These are phyloP conservation scores for Tephrocybe sp. DNA, from an alignment of 768 basidiomycete species.

Conservation along the genomic window DNA sequence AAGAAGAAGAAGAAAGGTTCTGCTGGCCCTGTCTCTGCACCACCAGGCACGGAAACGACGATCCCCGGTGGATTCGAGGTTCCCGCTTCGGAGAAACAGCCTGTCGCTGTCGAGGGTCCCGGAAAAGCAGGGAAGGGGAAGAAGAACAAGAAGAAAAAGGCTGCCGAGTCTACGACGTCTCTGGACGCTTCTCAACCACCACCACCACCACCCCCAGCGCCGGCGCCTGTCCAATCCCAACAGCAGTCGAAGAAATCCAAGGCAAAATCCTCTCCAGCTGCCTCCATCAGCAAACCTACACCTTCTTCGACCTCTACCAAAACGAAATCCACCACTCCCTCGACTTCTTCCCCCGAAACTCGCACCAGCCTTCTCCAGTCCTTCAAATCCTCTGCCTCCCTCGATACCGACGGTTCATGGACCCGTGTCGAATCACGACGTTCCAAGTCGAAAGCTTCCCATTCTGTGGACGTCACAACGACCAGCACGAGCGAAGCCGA, in stretches of 20 bases:
- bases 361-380: constrained; percentile 15
- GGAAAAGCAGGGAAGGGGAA: constrained; percentile 4
- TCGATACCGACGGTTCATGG: constrained; percentile 64
- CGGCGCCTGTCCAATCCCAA: not conserved
- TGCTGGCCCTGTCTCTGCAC: not conserved
- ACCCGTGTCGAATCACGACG: constrained; percentile 62
- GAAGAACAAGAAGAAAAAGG: constrained; percentile 26
- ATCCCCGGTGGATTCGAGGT: constrained; percentile 6
- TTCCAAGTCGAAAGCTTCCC: constrained; percentile 13
- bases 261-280: constrained; percentile 20
- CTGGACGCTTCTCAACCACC: no score
- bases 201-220: no score
- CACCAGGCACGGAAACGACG: not conserved
- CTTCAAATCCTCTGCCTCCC: constrained; percentile 33
- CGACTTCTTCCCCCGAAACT: constrained; percentile 18
- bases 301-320: constrained; percentile 9
- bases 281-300: not conserved
- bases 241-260: constrained; percentile 23
- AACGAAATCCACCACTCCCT: constrained; percentile 31
- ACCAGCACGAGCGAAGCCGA: constrained; percentile 54
- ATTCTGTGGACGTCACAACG: constrained; percentile 36
- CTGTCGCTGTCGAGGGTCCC: constrained; percentile 42
- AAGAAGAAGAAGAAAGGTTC: constrained; percentile 21
- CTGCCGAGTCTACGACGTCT: not conserved
- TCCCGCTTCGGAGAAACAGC: constrained; percentile 33